Base-by-base conservation (phyloP, 2,329 filamentous ascomycete species). In the Emmonsia crescens region DNA sequence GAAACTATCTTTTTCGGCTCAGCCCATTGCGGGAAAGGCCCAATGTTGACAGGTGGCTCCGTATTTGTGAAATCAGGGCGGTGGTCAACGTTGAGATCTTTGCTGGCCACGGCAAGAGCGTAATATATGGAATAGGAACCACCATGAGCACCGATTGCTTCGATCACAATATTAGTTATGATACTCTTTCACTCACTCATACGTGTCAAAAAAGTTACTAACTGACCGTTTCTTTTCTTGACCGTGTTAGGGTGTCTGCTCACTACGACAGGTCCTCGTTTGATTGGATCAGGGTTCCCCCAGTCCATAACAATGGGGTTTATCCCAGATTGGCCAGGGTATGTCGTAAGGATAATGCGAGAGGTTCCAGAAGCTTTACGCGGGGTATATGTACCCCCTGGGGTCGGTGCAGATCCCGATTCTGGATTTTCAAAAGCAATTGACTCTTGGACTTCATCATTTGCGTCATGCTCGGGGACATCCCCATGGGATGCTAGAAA, bases 111-210 rank as follows among this genome's bases (percentile, higher is more conserved):
- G 14, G 93, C 93, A 33, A 97, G 82, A 27, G 93, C 93, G 72
- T 96, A 91, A 78, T 97, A 97, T 66, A 96, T 93, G 64, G 90
- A 91, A 74, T 99, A 97, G 4, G 91, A 96, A 62, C 94, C 93
- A 65, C 94, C 93, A 67, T 89, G 87, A 62, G 85, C 87, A 69
- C 84, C 85, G 71, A 87, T 84, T 54, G 84, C 83, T 79, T 55
- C 10, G 10, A 55, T 71, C 76, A 58, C 70, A 66, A 57, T 71
- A 27, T 69, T 67, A 16, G 67, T 55, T 49, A 31, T 60, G 19
- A 33, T 31, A 49, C 24, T 44, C 21, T 48, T 21, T 27, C n/a
- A n/a, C 36, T 27, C 10, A 3, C 10, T 1, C 1, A 9, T 21
- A 24, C 6, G 31, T 27, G 33, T 21, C 16, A 19, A 16, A 9